Evolutionary conservation across 306 rosid genomes (phyloP).

Genomic region (Inga leiocalycina): DNA sequence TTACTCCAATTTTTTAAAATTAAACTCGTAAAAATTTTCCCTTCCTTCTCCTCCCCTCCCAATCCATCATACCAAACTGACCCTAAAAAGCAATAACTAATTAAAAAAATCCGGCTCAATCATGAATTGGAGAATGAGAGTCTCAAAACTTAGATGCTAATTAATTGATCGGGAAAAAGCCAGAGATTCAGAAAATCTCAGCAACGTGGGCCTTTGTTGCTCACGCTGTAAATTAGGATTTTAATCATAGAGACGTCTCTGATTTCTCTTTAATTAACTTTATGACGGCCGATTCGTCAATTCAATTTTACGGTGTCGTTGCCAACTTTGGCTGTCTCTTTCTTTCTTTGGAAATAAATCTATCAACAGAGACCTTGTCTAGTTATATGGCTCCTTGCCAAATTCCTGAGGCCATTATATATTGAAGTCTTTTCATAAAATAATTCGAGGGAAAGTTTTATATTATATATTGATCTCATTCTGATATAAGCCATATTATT

Average conservation of each 20-base stretch:
- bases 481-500: background rate
- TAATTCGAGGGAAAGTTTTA: background rate
- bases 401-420: background rate
- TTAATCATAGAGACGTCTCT: too few relatives aligned
- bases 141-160: background rate
- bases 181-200: background rate
- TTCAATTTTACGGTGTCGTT: background rate
- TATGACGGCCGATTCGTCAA: background rate
- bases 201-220: background rate
- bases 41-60: too few relatives aligned
- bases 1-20: too few relatives aligned
- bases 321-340: background rate
- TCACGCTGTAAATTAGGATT: too few relatives aligned
- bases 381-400: background rate
- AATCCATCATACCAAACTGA: too few relatives aligned
- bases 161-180: too few relatives aligned
- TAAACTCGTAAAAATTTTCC: too few relatives aligned
- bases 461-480: background rate
- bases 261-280: background rate
- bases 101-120: background rate
- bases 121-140: background rate
- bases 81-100: too few relatives aligned
- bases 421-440: background rate
- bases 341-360: too few relatives aligned
- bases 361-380: too few relatives aligned